Base-by-base conservation (phyloP, 768 basidiomycete species). In the Pleurotus giganteus region DNA sequence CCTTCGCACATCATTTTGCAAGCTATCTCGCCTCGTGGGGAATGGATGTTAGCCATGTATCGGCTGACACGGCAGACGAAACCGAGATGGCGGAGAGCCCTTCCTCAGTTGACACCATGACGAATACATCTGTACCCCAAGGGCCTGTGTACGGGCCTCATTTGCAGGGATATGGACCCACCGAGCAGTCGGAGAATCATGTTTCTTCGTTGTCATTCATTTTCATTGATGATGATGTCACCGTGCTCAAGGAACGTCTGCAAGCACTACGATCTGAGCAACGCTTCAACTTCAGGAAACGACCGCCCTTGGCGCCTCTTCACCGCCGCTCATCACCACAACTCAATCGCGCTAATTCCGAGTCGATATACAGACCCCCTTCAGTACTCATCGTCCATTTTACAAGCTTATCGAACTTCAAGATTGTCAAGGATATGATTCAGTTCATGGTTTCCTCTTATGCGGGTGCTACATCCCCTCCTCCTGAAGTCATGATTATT, bases 11-110 rank as follows among this genome's bases (percentile, higher is more conserved):
- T 49, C 92, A 97, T 68, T 75, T 99, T 31, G 94, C 94, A 23
- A 89, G 89, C 61, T 97, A 96, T 70, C 78, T 99, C 55, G 91
- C 90, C 19, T 83, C 89, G 4, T 98, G 96, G 96, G 94, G 95
- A 11, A 82, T 98, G 86, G 92, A 96, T 63, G 86, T 98, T 39
- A 86, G 83, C 49, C 93, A 94, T 71, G 77, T 86, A 41, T 84
- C 86, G 6, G 74, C 81, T 1, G 84, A 86, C 49, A 75, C 77
- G 9, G 81, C 79, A 19, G 68, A 68, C 2, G 84, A 89, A 49
- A 66, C 63, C 6, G 59, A 63, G 12, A 8, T 19, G 11, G 34
- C 13, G 3, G 49, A 51, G 4, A n/a, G 26, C 17, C 13, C 34
- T 8, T 21, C 34, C 32, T 6, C 5, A 23, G 19, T 9, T 15